Conservation (phyloP, 2,329 filamentous ascomycete species). For the Arthrobotrys entomopaga region DNA sequence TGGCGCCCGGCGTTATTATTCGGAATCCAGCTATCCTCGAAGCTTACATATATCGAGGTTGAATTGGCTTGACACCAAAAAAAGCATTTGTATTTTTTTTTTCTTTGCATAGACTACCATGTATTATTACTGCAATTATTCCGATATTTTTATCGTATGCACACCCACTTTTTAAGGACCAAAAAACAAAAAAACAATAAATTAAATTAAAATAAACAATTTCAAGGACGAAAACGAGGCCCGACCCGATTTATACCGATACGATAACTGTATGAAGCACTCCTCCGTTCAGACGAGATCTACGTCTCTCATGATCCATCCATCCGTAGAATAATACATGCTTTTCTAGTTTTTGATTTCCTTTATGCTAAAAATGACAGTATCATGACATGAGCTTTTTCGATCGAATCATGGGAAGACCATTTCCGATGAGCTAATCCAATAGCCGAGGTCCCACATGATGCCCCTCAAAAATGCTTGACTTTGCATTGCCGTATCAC, state of each 20-base stretch:
- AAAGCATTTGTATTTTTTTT: slow-evolving; percentile 31
- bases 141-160: slow-evolving; percentile 25
- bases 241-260: slow-evolving; percentile 54
- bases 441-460: slow-evolving; percentile 55
- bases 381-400: slow-evolving; percentile 47
- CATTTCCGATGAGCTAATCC: slow-evolving; percentile 42
- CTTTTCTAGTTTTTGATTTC: background rate
- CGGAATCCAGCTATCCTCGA: slow-evolving; percentile 54
- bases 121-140: slow-evolving; percentile 53
- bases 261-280: slow-evolving; percentile 36
- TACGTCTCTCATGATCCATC: slow-evolving; percentile 44
- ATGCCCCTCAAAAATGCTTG: slow-evolving; percentile 24
- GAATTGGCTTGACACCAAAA: slow-evolving; percentile 51
- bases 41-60: slow-evolving; percentile 43
- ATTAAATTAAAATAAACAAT: background rate
- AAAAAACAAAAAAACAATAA: too few species aligned
- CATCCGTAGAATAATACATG: slow-evolving; percentile 26
- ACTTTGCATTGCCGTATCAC: background rate
- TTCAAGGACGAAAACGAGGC: slow-evolving; percentile 41
- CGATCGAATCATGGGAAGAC: slow-evolving; percentile 25
- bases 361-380: slow-evolving; percentile 15
- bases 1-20: slow-evolving; percentile 55
- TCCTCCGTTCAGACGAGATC: slow-evolving; percentile 54
- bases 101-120: slow-evolving; percentile 50
- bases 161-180: slow-evolving; percentile 10